Conservation (phyloP, 495 filamentous ascomycete genomes). For the Talaromyces thailandensis region DNA sequence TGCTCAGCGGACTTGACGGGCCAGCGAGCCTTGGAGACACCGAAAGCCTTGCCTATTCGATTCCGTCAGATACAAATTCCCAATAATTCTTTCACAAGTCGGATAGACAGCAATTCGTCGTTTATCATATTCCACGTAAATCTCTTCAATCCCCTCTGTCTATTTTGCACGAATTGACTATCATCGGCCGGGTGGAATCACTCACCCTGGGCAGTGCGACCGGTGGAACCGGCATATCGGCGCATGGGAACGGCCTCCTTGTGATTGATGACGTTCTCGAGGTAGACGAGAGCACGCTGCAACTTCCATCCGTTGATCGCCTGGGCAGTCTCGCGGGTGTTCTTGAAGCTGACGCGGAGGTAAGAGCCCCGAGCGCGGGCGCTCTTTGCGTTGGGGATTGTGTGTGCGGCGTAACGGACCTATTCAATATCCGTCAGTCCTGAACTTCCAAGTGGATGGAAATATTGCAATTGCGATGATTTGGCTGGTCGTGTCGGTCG, state of each 20-base stretch:
- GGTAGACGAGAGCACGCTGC: conserved; percentile 83
- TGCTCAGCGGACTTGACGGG: conserved; percentile 98
- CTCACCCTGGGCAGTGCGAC: conserved; percentile 93
- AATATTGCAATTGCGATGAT: not conserved
- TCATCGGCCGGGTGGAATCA: conserved; percentile 12
- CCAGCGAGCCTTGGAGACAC: conserved; percentile 96
- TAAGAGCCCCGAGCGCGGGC: conserved; percentile 96
- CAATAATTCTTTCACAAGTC: too few relatives aligned
- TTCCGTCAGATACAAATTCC: too few relatives aligned
- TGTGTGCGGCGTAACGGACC: conserved; percentile 96
- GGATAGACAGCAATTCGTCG: not conserved
- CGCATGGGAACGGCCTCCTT: conserved; percentile 96
- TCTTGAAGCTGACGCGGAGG: conserved; percentile 98
- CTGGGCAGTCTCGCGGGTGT: conserved; percentile 98
- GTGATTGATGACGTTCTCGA: conserved; percentile 93
- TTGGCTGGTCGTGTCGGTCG: not conserved
- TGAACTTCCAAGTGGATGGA: not conserved
- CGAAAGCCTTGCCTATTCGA: conserved; percentile 95
- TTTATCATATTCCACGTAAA: not conserved
- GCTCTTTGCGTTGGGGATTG: conserved; percentile 83
- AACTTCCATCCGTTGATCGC: conserved; percentile 99
- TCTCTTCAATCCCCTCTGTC: conserved; percentile 6
- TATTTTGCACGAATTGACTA: conserved; percentile 1
- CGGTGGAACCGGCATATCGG: conserved; percentile 87
- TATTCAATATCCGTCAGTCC: conserved; percentile 21